phyloP scores from a whole-genome alignment of 2,329 filamentous ascomycete species.

The Aspergillus pseudoglaucus region DNA sequence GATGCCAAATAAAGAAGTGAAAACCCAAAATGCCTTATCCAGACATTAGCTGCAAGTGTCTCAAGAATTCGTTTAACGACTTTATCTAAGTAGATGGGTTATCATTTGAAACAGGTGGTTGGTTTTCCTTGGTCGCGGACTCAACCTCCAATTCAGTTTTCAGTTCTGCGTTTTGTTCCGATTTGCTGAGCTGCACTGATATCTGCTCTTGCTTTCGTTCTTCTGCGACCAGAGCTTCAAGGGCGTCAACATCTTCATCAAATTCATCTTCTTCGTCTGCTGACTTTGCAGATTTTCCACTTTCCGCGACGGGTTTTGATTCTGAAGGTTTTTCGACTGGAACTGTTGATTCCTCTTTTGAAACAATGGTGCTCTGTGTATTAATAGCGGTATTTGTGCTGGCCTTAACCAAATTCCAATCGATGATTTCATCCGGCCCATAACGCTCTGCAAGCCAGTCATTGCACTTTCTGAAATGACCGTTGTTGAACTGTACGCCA shows the following conservation, averaged over 20 bases:
- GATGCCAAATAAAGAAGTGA: background rate
- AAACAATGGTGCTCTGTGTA: constrained; percentile 11
- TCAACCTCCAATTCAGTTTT: background rate
- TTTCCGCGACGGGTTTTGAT: constrained; percentile 2
- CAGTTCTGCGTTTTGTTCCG: background rate
- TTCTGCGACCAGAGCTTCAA: constrained; percentile 34
- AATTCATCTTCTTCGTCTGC: constrained; percentile 27
- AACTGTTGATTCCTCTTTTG: constrained; percentile 18
- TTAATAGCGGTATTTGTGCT: constrained; percentile 7
- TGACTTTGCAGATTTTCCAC: constrained; percentile 13
- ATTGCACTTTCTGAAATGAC: constrained; percentile 45
- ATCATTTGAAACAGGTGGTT: background rate
- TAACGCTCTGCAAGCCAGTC: constrained; percentile 71
- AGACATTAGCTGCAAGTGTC: background rate
- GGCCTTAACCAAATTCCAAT: constrained; percentile 63
- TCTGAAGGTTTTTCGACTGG: constrained; percentile 6
- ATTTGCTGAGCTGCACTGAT: background rate
- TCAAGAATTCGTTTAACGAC: background rate
- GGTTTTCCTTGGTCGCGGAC: background rate
- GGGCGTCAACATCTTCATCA: constrained; percentile 38
- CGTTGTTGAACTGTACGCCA: constrained; percentile 33
- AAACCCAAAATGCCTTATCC: background rate
- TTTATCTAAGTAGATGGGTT: background rate
- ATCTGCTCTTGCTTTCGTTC: constrained; percentile 4
- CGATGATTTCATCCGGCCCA: constrained; percentile 70